Evolutionary conservation across 2,329 filamentous ascomycete species (phyloP), one percentile per base, ranked within the genome.

Genomic region (Sporothrix curviconia): DNA sequence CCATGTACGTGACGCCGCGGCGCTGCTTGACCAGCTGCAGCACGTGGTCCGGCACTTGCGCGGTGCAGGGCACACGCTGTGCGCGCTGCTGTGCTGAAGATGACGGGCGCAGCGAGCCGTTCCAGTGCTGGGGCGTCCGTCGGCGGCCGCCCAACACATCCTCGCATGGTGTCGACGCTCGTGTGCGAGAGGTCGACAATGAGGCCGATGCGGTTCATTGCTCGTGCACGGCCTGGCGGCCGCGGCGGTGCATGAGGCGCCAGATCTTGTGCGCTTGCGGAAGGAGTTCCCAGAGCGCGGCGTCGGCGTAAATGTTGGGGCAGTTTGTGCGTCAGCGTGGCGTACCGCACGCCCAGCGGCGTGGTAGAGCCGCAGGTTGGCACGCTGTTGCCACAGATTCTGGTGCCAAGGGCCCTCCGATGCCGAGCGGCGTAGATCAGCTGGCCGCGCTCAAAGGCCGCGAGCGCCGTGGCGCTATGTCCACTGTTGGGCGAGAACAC

Each of bases 191-290:
- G 78, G 68, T 96, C 92, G 40, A 97, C 88, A n/a, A 96, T 84
- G 85, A 96, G 91, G 25, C 92, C 92, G 2, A 96, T 76, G 3
- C 92, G 82, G 69, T 96, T 97, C 92, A 97, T 96, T n/a, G n/a
- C 75, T 97, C 92, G 36, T 77, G 77, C 44, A 97, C 77, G 0
- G 96, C 73, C 12, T 77, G 69, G 53, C 82, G 80, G 4, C 92
- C 92, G 1, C 78, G 78, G 1, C 79, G 75, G 59, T 87, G 92
- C 1, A 97, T 77, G 2, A 92, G 92, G 54, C 79, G 75, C 82
- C 85, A 89, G 57, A 80, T 74, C 0, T 87, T 82, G 54, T 79
- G 70, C 59, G 81, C 76, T 75, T 71, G 63, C 73, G 67, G 14
- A 75, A 64, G 1, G 81, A 79, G 30, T 60, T 86, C 76, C 64